Conservation (phyloP, 257 asterid species). For the Dorcoceras hygrometricum region DNA sequence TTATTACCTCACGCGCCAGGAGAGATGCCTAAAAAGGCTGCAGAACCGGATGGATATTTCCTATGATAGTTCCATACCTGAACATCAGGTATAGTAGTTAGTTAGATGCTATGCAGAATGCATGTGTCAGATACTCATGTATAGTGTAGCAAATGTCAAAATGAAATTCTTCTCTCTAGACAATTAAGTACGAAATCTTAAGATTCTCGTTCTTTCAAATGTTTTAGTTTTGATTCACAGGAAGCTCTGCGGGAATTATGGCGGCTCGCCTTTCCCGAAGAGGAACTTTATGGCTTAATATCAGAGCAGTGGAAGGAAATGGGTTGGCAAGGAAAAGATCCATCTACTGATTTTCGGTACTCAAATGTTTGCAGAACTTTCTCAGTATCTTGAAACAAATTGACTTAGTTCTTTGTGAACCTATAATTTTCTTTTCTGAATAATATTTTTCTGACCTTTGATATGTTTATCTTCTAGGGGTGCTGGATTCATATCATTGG, state of each 20-base stretch:
- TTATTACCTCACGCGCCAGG: slow-evolving; percentile 44
- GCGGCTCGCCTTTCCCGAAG: slow-evolving; percentile 89
- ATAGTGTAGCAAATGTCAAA: slow-evolving; percentile 13
- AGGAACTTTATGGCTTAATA: slow-evolving; percentile 72
- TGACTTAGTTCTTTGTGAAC: not conserved
- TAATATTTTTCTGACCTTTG: slow-evolving; percentile 13
- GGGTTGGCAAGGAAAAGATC: slow-evolving; percentile 99
- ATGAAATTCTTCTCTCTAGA: slow-evolving; percentile 11
- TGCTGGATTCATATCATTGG: slow-evolving; percentile 95
- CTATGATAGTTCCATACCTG: slow-evolving; percentile 74
- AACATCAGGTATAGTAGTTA: slow-evolving; percentile 74
- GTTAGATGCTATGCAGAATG: slow-evolving; percentile 11
- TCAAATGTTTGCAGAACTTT: slow-evolving; percentile 18
- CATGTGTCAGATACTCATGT: not conserved
- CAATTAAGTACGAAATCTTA: slow-evolving; percentile 9
- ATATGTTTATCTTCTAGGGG: slow-evolving; percentile 57
- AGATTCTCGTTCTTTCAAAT: slow-evolving; percentile 20
- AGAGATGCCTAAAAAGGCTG: slow-evolving; percentile 79
- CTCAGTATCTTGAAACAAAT: slow-evolving; percentile 18
- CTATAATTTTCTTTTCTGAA: not conserved
- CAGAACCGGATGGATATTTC: slow-evolving; percentile 80
- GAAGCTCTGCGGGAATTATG: slow-evolving; percentile 82
- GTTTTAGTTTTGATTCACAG: slow-evolving; percentile 35
- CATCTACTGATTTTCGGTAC: slow-evolving; percentile 97
- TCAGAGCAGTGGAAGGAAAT: slow-evolving; percentile 99